Evolutionary conservation across 345 rosid species (phyloP).

Genomic region (Boechera stricta): DNA sequence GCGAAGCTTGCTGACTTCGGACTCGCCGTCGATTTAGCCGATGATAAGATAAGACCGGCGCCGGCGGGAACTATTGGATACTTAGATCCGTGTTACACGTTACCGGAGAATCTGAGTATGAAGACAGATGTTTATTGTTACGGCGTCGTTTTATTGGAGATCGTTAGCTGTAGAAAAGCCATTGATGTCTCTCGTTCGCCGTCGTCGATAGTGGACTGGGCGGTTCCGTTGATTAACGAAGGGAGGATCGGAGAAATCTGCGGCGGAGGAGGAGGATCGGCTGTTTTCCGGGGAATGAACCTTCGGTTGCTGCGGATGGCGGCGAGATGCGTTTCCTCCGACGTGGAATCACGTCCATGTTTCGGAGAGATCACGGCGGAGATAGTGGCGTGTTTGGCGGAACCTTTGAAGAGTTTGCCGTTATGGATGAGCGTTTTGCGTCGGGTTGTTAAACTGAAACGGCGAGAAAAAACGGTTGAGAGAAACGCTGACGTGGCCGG

Average conservation of each 20-base stretch:
- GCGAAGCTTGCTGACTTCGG: constrained; percentile 74
- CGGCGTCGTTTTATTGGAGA: constrained; percentile 74
- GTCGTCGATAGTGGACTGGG: constrained; percentile 73
- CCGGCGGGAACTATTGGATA: constrained; percentile 84
- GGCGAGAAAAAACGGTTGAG: constrained; percentile 45
- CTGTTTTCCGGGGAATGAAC: constrained; percentile 37
- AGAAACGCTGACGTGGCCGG: constrained; percentile 43
- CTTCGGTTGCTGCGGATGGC: constrained; percentile 56
- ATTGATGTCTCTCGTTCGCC: constrained; percentile 59
- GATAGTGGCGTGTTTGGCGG: constrained; percentile 46
- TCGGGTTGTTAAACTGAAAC: constrained; percentile 45
- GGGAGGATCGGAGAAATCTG: constrained; percentile 47
- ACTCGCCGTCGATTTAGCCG: constrained; percentile 56
- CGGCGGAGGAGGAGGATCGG: constrained; percentile 47
- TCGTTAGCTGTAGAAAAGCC: constrained; percentile 65
- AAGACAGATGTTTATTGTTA: constrained; percentile 69
- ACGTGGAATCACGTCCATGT: constrained; percentile 56
- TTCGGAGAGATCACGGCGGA: constrained; percentile 54
- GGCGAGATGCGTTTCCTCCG: constrained; percentile 57
- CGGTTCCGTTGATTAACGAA: constrained; percentile 52
- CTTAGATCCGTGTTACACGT: constrained; percentile 72
- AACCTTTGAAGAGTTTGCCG: constrained; percentile 47
- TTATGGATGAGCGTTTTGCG: constrained; percentile 53
- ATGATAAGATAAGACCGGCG: constrained; percentile 42
- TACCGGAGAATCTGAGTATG: constrained; percentile 55